Conservation (phyloP, 2,329 filamentous ascomycete species). For the Aspergillus quadricinctus region DNA sequence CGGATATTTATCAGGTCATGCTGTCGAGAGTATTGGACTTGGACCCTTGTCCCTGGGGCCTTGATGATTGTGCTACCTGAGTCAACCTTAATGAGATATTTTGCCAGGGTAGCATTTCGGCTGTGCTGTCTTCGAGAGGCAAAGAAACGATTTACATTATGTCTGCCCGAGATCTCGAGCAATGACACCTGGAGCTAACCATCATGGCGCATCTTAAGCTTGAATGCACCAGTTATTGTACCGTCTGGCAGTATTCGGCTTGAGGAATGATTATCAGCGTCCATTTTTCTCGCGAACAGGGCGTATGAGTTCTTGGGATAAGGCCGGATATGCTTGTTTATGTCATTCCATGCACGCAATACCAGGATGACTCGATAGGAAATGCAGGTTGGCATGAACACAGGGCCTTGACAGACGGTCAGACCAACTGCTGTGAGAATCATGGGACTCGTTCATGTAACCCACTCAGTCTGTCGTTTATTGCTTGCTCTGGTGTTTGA, state of each 20-base stretch:
- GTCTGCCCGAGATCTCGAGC: not conserved
- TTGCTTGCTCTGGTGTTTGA: not conserved
- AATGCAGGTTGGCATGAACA: constrained; percentile 1
- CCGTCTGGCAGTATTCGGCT: not conserved
- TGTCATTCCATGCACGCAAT: constrained; percentile 14
- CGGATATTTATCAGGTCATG: not conserved
- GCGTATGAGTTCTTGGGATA: not conserved
- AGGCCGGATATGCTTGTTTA: constrained; percentile 4
- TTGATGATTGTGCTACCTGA: not conserved
- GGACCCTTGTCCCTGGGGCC: not conserved
- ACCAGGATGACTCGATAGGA: constrained; percentile 10
- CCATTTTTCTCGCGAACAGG: too few species aligned
- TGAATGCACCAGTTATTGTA: not conserved
- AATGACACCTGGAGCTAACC: not conserved
- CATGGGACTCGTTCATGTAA: not conserved
- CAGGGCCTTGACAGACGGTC: not conserved
- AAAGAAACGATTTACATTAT: not conserved
- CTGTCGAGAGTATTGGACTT: not conserved
- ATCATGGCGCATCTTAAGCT: not conserved
- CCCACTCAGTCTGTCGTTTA: not conserved
- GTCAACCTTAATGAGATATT: not conserved
- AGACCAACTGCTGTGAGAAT: not conserved
- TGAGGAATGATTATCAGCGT: not conserved
- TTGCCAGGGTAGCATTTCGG: not conserved
- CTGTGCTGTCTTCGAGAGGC: not conserved